Evolutionary conservation across 2,329 filamentous ascomycete genomes (phyloP).

Genomic region (Leptoxyphium fumago): DNA sequence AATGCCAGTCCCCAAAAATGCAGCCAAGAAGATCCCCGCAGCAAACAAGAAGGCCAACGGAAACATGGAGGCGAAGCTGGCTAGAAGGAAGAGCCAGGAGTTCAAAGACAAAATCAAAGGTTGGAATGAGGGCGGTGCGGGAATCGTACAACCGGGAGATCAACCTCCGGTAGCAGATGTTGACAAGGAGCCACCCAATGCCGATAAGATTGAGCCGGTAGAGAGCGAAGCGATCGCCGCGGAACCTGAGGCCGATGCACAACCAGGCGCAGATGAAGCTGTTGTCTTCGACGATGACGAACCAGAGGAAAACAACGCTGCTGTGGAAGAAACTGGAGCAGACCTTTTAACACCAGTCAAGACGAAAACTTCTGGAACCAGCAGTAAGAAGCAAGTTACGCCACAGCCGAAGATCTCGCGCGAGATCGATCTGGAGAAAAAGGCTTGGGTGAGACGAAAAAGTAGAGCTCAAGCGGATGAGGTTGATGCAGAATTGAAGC

Average conservation of each 20-base stretch:
- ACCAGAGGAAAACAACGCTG: slow-evolving; percentile 1
- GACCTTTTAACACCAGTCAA: neutral
- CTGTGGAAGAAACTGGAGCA: neutral
- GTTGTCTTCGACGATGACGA: slow-evolving; percentile 9
- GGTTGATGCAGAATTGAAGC: slow-evolving; percentile 30
- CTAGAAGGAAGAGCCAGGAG: slow-evolving; percentile 17
- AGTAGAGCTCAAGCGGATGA: slow-evolving; percentile 23
- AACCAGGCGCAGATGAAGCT: slow-evolving; percentile 1
- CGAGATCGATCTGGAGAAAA: slow-evolving; percentile 18
- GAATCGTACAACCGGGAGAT: slow-evolving; percentile 3
- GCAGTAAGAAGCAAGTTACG: slow-evolving; percentile 4
- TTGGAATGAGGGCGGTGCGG: slow-evolving; percentile 18
- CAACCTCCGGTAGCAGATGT: slow-evolving; percentile 12
- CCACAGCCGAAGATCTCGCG: slow-evolving; percentile 6
- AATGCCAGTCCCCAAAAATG: slow-evolving; percentile 15
- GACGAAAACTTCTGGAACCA: slow-evolving; percentile 3
- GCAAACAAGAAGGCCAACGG: slow-evolving; percentile 12
- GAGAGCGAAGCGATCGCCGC: neutral
- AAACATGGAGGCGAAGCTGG: slow-evolving; percentile 14
- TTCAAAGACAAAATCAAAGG: slow-evolving; percentile 19
- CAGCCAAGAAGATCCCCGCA: slow-evolving; percentile 4
- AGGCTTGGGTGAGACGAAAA: slow-evolving; percentile 22
- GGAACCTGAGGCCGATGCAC: slow-evolving; percentile 1
- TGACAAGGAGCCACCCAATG: slow-evolving; percentile 3
- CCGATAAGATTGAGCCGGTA: slow-evolving; percentile 2